A percentile compares a stretch with the other conserved stretches of the same genome.
phyloP scores from a whole-genome alignment of 176 grass and related monocot species.

The Juncus effusus region DNA sequence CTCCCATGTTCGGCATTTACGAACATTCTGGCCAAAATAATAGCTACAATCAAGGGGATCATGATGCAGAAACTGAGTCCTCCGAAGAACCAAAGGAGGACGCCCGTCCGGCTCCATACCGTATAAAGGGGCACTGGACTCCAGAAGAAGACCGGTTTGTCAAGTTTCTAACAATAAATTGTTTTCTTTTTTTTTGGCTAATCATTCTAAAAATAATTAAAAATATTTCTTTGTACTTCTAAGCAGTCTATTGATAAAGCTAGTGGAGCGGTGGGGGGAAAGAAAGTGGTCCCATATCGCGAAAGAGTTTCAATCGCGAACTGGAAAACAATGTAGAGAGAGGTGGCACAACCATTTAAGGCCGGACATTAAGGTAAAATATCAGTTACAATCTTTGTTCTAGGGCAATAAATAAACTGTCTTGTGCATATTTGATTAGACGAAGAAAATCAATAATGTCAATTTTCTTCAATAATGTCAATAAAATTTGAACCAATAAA shows the following conservation, averaged over 20 bases:
- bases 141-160: conserved; percentile 10
- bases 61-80: background rate
- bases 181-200: background rate
- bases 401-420: background rate
- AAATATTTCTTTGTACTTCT: background rate
- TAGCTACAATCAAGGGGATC: background rate
- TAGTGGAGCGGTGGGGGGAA: conserved; percentile 31
- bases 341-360: conserved; percentile 54
- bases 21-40: background rate
- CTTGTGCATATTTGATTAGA: too few relatives aligned
- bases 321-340: conserved; percentile 53
- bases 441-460: too few relatives aligned
- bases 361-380: conserved; percentile 43
- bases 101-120: background rate
- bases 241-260: conserved; percentile 13
- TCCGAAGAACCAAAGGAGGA: background rate
- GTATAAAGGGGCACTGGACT: conserved; percentile 6
- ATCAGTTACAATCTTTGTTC: background rate
- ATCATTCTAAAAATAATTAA: background rate
- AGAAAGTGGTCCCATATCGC: conserved; percentile 42
- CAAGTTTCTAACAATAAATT: background rate
- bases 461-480: too few relatives aligned
- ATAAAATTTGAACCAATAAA: too few relatives aligned
- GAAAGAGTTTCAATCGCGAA: conserved; percentile 24
- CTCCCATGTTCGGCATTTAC: background rate